Base-by-base conservation (phyloP, 2,329 filamentous ascomycete species). In the Aureobasidium leucospermi region DNA sequence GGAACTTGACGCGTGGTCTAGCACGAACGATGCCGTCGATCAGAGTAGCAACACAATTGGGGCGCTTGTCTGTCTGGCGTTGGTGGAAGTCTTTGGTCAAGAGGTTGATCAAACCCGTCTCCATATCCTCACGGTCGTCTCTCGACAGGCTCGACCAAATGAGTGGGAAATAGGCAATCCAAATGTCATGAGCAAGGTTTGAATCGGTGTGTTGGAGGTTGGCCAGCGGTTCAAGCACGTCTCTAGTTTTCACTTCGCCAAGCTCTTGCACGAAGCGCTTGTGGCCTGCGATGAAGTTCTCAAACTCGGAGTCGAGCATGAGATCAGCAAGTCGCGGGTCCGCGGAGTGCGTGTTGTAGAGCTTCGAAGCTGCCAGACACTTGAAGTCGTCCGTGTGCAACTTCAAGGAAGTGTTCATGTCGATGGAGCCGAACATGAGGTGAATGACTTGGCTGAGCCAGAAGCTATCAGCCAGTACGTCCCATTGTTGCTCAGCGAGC, bases 361-460 rank as follows among this genome's bases (percentile, higher is more conserved):
- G 76, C 60, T 85, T 81, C 8, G 89, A 91, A 6, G 88, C 79
- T 1, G 89, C 84, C 64, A 90, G 82, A 8, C 90, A 81, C 60
- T 84, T 88, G 75, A 96, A 93, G 72, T 99, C 94, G 10, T 95
- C 90, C 0, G 81, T 71, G 66, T 96, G 86, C 55, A 99, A 79
- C 65, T 90, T 88, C 32, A 90, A 84, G 13, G 83, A 80, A n/a
- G 82, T 82, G 65, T 88, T 90, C 79, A 90, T 87, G 70, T 99
- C 94, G 43, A 97, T 83, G 6, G 90, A 92, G 15, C 94, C 92
- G 64, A 99, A 84, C 59, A 99, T 84, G 42, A 99, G 80, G 68
- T 99, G 94, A 16, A 91, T 91, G 36, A 95, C 93, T 74, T 99
- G 94, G 42, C 91, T 87, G 52, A 99, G 79, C 95, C 95, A 99